Conservation (phyloP, 2,329 filamentous ascomycete species). For the Alternaria viburni region DNA sequence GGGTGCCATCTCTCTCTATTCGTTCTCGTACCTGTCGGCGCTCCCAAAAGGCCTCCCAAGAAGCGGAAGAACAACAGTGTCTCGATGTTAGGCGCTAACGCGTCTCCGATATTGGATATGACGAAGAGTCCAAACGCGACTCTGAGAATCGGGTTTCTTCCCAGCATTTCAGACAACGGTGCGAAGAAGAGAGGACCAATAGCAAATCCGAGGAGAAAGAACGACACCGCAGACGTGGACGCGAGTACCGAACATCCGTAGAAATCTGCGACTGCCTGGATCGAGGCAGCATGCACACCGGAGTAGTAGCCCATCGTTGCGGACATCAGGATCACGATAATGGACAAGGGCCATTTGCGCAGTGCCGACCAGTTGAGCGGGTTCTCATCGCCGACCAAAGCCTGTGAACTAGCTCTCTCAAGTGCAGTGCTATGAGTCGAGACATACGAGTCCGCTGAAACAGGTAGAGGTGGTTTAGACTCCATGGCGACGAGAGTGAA, state of each 20-base stretch:
- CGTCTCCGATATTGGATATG: neutral
- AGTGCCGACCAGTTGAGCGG: neutral
- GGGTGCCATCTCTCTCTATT: neutral
- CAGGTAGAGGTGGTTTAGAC: neutral
- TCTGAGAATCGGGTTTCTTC: neutral
- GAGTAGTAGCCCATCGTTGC: neutral
- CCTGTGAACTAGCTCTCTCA: neutral
- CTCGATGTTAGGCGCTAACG: neutral
- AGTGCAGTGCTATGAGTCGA: neutral
- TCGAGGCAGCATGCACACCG: neutral
- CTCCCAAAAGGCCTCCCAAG: neutral
- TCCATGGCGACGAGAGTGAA: neutral
- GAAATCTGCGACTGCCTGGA: neutral
- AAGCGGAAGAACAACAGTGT: neutral
- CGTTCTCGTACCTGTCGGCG: neutral
- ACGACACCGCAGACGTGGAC: slow-evolving; percentile 20
- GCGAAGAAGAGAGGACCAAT: slow-evolving; percentile 54
- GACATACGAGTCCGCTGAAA: neutral
- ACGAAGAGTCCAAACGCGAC: neutral
- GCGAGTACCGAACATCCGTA: neutral
- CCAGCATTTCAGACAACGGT: slow-evolving; percentile 58
- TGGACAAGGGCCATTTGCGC: neutral
- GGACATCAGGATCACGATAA: neutral
- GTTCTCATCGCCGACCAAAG: neutral
- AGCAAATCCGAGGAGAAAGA: slow-evolving; percentile 53